Evolutionary conservation across 805 yeast species (phyloP), one percentile per base, ranked within the genome.

Genomic region (Ogataea nakhonphanomensis): DNA sequence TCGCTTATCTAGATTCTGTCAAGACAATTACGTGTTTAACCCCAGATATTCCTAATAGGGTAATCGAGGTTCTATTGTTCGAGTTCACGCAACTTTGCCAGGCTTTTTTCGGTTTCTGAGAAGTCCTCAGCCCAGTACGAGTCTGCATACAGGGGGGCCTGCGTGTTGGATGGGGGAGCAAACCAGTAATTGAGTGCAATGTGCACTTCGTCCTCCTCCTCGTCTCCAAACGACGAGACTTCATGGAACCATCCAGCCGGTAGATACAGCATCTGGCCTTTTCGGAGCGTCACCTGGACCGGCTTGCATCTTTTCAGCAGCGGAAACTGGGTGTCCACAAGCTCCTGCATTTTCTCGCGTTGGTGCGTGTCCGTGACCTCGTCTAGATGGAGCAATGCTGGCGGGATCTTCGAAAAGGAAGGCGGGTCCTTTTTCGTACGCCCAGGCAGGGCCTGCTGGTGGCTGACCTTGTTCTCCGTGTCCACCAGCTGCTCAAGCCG

Each of bases 221-320:
- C 50, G 8, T 55, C 57, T 3, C 81, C 81, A 56, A 67, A 80
- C 8, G 86, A 79, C 1, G 85, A 74, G 2, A 84, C 91, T 57
- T 84, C 91, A 56, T 84, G 91, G 53, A 84, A 84, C 90, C 90
- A 84, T 3, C 91, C 89, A 1, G 84, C 74, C 0, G 91, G 91
- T 20, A 84, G 56, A 54, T 75, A 84, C 15, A 84, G 57, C 80
- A 81, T 76, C 35, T 82, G 78, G 0, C 88, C 88, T 0, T 81
- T 79, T 22, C 69, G 54, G 21, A 84, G 48, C 54, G 71, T 65
- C 1, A 78, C 78, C 12, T 70, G 64, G 11, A 71, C 53, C 33
- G 68, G 66, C 13, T 65, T 58, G 1, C 77, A 64, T 1, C 60
- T 45, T 29, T 69, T 53, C 36, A 80, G 66, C 1, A 69, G 66